Conservation (phyloP, 108 stramenopile genomes). For the Skeletonema tropicum region DNA sequence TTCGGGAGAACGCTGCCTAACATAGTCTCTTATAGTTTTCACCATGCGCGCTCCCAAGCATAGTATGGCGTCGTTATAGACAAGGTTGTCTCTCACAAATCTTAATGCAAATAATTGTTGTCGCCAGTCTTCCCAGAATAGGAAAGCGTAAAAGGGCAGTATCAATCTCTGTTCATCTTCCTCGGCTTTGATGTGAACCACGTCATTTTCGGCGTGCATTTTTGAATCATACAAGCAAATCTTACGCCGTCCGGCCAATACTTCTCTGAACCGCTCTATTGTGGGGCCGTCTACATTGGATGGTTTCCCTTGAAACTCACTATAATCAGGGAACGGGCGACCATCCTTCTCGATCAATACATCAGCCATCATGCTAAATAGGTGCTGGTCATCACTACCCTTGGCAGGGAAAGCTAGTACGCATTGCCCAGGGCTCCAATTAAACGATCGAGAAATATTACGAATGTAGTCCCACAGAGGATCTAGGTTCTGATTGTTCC, state of each 20-base stretch:
- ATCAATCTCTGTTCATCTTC: conserved; percentile 55
- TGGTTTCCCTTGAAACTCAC: conserved; percentile 43
- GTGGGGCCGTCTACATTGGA: conserved; percentile 40
- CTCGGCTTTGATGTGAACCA: conserved; percentile 63
- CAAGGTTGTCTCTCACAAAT: conserved; percentile 68
- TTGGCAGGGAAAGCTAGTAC: conserved; percentile 30
- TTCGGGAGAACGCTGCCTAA: conserved; percentile 8
- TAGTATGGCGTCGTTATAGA: conserved; percentile 63
- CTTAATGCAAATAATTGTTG: conserved; percentile 76
- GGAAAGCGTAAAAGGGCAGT: conserved; percentile 80
- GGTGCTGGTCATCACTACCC: conserved; percentile 15
- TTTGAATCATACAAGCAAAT: conserved; percentile 64
- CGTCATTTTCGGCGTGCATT: conserved; percentile 53
- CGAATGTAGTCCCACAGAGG: conserved; percentile 28
- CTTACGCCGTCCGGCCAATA: conserved; percentile 47
- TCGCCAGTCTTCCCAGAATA: conserved; percentile 80
- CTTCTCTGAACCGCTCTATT: conserved; percentile 55
- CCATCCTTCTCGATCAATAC: conserved; percentile 38
- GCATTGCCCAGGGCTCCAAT: conserved; percentile 39
- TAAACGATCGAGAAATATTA: conserved; percentile 22
- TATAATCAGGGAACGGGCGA: conserved; percentile 34
- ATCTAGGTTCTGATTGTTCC: conserved; percentile 33
- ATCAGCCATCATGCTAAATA: conserved; percentile 28
- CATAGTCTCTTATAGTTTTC: conserved; percentile 31
- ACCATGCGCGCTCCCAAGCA: conserved; percentile 53